Evolutionary conservation across 306 rosid genomes (phyloP).

Genomic region (Cucumis hystrix): DNA sequence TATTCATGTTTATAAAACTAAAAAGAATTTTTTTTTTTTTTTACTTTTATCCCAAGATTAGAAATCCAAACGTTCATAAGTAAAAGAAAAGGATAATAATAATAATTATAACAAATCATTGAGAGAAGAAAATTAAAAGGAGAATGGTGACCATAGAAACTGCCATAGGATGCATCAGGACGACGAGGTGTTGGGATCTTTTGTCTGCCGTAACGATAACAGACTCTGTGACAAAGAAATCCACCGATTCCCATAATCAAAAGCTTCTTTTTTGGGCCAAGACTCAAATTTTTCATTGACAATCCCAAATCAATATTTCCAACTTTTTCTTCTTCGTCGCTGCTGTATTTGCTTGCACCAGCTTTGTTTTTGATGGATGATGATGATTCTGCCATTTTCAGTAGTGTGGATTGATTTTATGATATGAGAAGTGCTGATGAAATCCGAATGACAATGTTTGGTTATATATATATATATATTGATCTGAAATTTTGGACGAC

Average conservation of each 20-base stretch:
- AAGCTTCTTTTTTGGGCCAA: constrained; percentile 23
- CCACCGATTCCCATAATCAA: constrained; percentile 24
- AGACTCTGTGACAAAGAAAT: constrained; percentile 17
- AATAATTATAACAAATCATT: too few relatives aligned
- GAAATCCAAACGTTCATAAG: too few relatives aligned
- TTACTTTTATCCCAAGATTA: too few relatives aligned
- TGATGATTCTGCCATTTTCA: not conserved
- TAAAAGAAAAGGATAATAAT: too few relatives aligned
- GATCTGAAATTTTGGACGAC: too few relatives aligned
- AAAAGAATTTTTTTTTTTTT: too few relatives aligned
- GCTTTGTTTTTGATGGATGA: not conserved
- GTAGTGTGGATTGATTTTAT: not conserved
- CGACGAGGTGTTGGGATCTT: not conserved
- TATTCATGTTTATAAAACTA: too few relatives aligned
- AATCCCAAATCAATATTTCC: not conserved
- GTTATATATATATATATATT: too few relatives aligned
- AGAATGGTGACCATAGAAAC: not conserved
- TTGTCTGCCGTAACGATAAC: not conserved
- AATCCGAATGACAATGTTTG: too few relatives aligned
- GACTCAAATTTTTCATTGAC: constrained; percentile 1
- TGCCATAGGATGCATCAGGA: constrained; percentile 14
- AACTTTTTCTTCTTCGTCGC: not conserved
- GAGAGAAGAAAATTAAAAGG: too few relatives aligned
- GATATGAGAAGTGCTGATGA: not conserved
- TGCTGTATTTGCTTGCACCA: not conserved